Evolutionary conservation across 2,329 filamentous ascomycete species (phyloP).

Genomic region (Berkeleyomyces basicola): DNA sequence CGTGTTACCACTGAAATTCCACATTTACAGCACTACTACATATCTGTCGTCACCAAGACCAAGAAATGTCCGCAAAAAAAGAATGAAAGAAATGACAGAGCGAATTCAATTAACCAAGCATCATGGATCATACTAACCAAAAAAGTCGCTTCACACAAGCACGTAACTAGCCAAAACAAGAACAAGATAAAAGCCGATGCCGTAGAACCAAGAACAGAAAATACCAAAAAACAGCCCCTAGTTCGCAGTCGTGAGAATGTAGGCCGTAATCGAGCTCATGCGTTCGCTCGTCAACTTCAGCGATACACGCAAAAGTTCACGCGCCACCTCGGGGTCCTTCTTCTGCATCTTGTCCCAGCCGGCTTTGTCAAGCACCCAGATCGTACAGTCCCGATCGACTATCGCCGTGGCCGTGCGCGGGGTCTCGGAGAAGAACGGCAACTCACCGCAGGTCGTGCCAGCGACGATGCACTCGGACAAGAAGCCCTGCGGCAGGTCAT

Average conservation of each 20-base stretch:
- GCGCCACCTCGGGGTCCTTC: slow-evolving; percentile 58
- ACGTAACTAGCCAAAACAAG: background rate
- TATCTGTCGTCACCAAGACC: background rate
- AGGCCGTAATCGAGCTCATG: slow-evolving; percentile 54
- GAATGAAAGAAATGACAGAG: too few relatives aligned
- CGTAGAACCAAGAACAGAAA: background rate
- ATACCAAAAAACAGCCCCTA: slow-evolving; percentile 16
- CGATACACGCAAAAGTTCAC: slow-evolving; percentile 72
- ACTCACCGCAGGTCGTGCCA: slow-evolving; percentile 85
- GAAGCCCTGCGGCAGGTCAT: slow-evolving; percentile 74
- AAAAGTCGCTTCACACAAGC: background rate
- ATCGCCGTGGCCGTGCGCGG: slow-evolving; percentile 70
- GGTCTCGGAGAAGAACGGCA: slow-evolving; percentile 92
- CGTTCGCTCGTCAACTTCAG: slow-evolving; percentile 88
- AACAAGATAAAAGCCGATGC: slow-evolving; percentile 5
- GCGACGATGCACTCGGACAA: slow-evolving; percentile 86
- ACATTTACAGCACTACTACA: too few relatives aligned
- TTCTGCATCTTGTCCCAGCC: slow-evolving; percentile 58
- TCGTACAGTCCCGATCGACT: slow-evolving; percentile 64
- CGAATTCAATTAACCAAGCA: background rate
- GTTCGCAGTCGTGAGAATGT: slow-evolving; percentile 34
- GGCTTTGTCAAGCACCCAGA: slow-evolving; percentile 62
- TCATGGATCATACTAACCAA: background rate
- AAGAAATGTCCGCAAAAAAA: too few relatives aligned
- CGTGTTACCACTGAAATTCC: background rate